Evolutionary conservation across 2,329 filamentous ascomycete species (phyloP), one percentile per base, ranked within the genome.

Genomic region (Aspergillus piperis): DNA sequence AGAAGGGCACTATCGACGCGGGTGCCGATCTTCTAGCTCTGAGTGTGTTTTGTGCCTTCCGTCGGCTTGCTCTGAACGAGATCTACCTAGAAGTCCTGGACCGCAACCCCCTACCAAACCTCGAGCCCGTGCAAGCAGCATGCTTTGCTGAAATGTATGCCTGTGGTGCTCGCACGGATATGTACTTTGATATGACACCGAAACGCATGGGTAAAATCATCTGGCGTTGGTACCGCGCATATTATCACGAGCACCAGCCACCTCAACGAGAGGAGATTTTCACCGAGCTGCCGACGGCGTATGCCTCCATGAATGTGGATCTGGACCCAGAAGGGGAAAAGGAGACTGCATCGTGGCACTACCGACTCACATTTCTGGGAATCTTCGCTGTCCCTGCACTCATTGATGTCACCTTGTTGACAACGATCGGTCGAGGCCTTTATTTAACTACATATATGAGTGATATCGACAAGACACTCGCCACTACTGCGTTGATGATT

Each of bases 71-170:
- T 0, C 82, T 87, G 54, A 83, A 87, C 60, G 85, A 88, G 60
- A 82, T 88, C 0, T 88, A 87, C 67, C 75, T 85, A 5, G 86
- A 88, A 70, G 83, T 86, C 1, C 84, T 83, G 0, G 85, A 88
- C 66, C 78, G 84, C 7, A 87, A 86, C 64, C 85, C 84, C 0
- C 75, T 87, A 3, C 86, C 86, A 68, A 83, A 86, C 50, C 79
- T 82, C 11, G 84, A 86, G 59, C 77, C 83, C 1, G 85, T 88
- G 57, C 86, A 88, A 70, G 85, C 85, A 17, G 85, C 84, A 21
- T 83, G 83, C 8, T 88, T 88, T 64, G 81, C 85, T 1, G 86
- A 88, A 67, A 80, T 86, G 2, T 88, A 86, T 71, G 85, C 84
- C 0, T 75, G 87, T 1, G 86, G 86, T 2, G 87, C 85, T 2